Conservation (phyloP, 768 basidiomycete species). For the Xanthoconium stramineum region DNA sequence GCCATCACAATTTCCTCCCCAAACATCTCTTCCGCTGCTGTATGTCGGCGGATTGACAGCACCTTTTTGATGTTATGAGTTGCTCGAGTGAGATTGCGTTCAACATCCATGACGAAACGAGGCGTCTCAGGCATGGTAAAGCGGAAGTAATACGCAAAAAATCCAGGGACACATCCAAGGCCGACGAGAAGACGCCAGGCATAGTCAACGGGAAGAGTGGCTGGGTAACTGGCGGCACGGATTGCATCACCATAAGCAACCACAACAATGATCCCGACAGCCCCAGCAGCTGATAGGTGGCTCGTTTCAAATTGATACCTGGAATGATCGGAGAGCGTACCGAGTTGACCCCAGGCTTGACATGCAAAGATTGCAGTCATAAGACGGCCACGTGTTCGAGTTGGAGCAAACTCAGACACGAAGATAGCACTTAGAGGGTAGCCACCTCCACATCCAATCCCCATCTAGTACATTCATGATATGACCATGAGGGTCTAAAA, state of each 20-base stretch:
- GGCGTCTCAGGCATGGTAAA: constrained; percentile 91
- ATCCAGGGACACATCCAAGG: constrained; percentile 76
- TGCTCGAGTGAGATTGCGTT: constrained; percentile 73
- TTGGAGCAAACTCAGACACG: constrained; percentile 84
- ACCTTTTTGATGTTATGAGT: constrained; percentile 66
- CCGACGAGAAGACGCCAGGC: constrained; percentile 88
- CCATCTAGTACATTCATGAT: constrained; percentile 43
- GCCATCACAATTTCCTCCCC: constrained; percentile 50
- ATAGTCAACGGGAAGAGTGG: constrained; percentile 59
- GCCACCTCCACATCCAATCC: constrained; percentile 84
- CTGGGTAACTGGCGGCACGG: constrained; percentile 37
- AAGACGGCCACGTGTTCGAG: constrained; percentile 73
- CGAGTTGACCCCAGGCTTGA: constrained; percentile 89
- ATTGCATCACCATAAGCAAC: constrained; percentile 59
- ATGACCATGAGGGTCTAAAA: not conserved
- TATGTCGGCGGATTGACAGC: constrained; percentile 42
- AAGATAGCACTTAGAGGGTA: constrained; percentile 83
- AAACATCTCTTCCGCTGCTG: constrained; percentile 43
- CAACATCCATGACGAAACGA: constrained; percentile 88
- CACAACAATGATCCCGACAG: constrained; percentile 62
- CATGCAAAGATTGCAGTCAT: constrained; percentile 84
- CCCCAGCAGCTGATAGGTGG: constrained; percentile 48
- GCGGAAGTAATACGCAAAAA: constrained; percentile 82
- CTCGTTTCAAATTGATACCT: not conserved
- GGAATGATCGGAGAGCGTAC: constrained; percentile 35